Evolutionary conservation across 495 filamentous ascomycete genomes (phyloP), one percentile per base, ranked within the genome.

Genomic region (Usnea hakonensis): DNA sequence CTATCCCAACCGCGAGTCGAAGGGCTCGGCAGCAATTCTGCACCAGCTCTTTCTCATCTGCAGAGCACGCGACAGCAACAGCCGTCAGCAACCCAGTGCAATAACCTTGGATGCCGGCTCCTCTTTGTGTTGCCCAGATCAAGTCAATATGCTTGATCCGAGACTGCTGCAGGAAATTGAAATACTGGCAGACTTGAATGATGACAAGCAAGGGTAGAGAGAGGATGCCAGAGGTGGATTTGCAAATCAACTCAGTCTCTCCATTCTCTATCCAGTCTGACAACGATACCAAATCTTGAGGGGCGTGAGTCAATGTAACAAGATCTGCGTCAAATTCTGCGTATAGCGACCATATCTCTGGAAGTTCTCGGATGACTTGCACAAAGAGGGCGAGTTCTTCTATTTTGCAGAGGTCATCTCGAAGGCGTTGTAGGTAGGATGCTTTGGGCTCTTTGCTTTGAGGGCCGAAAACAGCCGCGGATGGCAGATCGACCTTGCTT

Each of bases 131-230:
- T 0, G 17, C 19, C 19, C 13, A 11, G 2, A 63, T 10, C 8
- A 63, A 58, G 7, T 63, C 61, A 21, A n/a, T 19, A 21, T 63
- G 61, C 21, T 32, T 57, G 52, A 63, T 21, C 10, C 38, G 28
- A 6, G 1, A 14, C 21, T 48, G 38, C 5, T 69, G 62, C 4
- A 74, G 67, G 56, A 68, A 73, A 26, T 69, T 59, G 19, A 71
- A 67, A 53, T 73, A 74, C 57, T 74, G 72, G 21, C 55, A 60
- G 5, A 69, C 67, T 57, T 74, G 72, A 35, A 72, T 62, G 14
- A 68, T 61, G 16, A 65, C 55, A 4, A 72, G 62, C 13, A 70
- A 35, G 1, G 71, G 69, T 11, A 73, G 58, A n/a, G 72, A 63
- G 13, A 71, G 32, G 14, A 71, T 69, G 6, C 68, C 70, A 0